These are phyloP conservation scores for Kuraishia capsulata DNA, from an alignment of 805 yeast species.

Conservation along the genomic window DNA sequence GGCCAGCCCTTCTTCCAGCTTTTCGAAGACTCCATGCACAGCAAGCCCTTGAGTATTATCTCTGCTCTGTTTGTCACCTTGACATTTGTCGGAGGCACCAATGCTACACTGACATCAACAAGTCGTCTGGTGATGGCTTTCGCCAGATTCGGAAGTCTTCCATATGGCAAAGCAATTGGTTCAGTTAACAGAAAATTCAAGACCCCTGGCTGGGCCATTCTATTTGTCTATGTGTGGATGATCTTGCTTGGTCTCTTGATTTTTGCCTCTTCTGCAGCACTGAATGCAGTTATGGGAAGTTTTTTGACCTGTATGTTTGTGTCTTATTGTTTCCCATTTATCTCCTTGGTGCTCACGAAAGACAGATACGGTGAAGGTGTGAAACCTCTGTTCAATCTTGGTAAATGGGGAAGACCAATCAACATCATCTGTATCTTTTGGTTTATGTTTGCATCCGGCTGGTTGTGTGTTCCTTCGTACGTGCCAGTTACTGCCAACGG, in stretches of 20 bases:
- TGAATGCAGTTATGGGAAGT: slow-evolving; percentile 45
- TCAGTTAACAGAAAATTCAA: slow-evolving; percentile 7
- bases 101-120: slow-evolving; percentile 11
- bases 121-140: slow-evolving; percentile 15
- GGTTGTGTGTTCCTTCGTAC: slow-evolving; percentile 42
- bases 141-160: slow-evolving; percentile 11
- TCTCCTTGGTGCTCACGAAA: slow-evolving; percentile 30
- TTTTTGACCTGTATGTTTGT: slow-evolving; percentile 41
- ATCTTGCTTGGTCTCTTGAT: slow-evolving; percentile 29
- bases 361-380: slow-evolving; percentile 32
- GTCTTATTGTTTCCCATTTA: slow-evolving; percentile 40
- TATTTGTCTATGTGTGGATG: slow-evolving; percentile 5
- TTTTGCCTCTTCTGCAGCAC: slow-evolving; percentile 32
- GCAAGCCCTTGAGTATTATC: background rate
- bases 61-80: background rate
- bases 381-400: slow-evolving; percentile 36
- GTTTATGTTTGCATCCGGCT: slow-evolving; percentile 35
- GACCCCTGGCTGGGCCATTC: slow-evolving; percentile 12
- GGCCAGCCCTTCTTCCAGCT: background rate
- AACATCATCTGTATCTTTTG: slow-evolving; percentile 32
- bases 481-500: slow-evolving; percentile 30
- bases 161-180: slow-evolving; percentile 12
- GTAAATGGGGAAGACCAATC: slow-evolving; percentile 26
- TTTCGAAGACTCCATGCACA: background rate
- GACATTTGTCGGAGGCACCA: slow-evolving; percentile 7